Base-by-base conservation (phyloP, 768 basidiomycete species). In the Lactarius evosmus region DNA sequence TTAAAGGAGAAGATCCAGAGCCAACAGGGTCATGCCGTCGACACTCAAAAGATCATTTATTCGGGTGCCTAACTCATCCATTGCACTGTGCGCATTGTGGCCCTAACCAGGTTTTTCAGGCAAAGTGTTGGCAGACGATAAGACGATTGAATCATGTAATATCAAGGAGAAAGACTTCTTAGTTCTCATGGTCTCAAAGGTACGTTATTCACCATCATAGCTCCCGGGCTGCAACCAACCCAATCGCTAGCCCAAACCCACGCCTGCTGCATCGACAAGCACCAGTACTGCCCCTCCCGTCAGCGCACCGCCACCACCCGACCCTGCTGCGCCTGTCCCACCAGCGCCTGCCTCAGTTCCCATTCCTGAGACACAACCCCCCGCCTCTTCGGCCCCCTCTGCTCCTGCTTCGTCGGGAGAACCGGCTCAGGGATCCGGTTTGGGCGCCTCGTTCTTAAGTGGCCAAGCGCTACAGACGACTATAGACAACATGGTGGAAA, bases 111-210 rank as follows among this genome's bases (percentile, higher is more conserved):
- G 44, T 33, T 34, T 57, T 66, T 29, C 73, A 97, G 96, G 97
- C 60, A 95, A 96, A 81, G 89, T 99, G 53, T 82, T 98, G 25
- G 73, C 84, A 11, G 95, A 99, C 74, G 84, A 86, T 63, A 95
- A 95, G 79, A 89, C 89, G 2, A 83, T 99, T 38, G 90, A 83
- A 70, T 88, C 90, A 52, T 91, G 89, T 71, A 85, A 89, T 59
- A 91, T 98, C 80, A 95, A 97, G 78, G 96, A 98, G 77, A 98
- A 97, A 79, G 96, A 97, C 75, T 99, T 99, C 78, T 78, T 98
- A 65, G 97, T 99, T n/a, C 85, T 99, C 49, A 99, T 98, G 96
- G 92, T 98, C 36, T 85, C 94, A 56, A 98, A 97, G 86, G 95
- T 95, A 66, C 56, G 78, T 70, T 19, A n/a, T 52, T 27, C 34